Base-by-base conservation (phyloP, 2,329 filamentous ascomycete species). In the Emmonsiellopsis sp. region DNA sequence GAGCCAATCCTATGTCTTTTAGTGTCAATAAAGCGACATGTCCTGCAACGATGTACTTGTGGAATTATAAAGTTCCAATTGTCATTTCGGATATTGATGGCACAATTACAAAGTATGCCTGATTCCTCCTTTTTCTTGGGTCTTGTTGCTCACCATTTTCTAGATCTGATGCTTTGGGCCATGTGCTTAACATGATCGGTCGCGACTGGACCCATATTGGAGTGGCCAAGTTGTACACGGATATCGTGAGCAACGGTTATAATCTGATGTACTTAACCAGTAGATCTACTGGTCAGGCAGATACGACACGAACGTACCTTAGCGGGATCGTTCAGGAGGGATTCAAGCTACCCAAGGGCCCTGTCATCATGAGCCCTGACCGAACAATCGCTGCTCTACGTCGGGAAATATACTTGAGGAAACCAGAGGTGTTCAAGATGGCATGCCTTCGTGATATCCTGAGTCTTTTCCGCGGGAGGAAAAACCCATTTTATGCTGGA, bases 341-440 rank as follows among this genome's bases (percentile, higher is more conserved):
- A 33, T 95, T 88, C 72, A 83, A 82, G 47, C 74, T 98, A 39
- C 93, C 93, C 0, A 86, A 86, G 60, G 93, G 94, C 0, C 93
- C 93, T 0, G 94, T 94, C 0, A 97, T 98, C 58, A 83, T 96
- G 70, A 95, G 88, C 37, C 94, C 93, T 0, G 93, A 98, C 69
- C 81, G 93, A 52, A 97, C 91, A 1, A 94, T 97, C 73, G 91
- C 94, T 6, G 94, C 93, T 0, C 72, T 98, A 33, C 81, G 93
- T 54, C 84, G 93, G 47, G 93, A 98, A 68, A 83, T 98, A 5
- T 98, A 98, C 67, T 78, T 98, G 31, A 83, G 93, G 51, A 97
- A 98, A 68, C 94, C 93, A 0, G 91, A 98, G 66, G 89, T 98
- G 6, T 98, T 98, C 81, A 98, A 98, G 72, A 98, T 98, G 94